Percentiles rank a stretch among this genome's conserved stretches.
Evolutionary conservation across 495 filamentous ascomycete species (phyloP).

Genomic region (Penicillium waksmanii): DNA sequence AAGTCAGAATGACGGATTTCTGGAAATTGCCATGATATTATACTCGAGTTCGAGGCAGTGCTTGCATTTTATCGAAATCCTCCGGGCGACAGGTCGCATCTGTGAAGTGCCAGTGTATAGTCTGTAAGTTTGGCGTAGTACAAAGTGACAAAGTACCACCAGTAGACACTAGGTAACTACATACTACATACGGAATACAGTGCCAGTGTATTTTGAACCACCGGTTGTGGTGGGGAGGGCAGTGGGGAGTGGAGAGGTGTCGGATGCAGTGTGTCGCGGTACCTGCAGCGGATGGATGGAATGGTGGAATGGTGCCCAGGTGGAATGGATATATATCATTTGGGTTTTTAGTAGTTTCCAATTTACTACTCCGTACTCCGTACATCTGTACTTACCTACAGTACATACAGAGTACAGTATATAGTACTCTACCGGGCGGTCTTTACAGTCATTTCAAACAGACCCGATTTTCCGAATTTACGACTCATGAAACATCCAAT

Average conservation of each 20-base stretch:
- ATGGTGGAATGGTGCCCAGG: neutral
- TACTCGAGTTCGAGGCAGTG: neutral
- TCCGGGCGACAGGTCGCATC: constrained; percentile 2
- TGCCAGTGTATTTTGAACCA: too few species aligned
- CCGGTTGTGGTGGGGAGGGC: too few species aligned
- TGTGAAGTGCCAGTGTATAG: neutral
- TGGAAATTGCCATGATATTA: too few species aligned
- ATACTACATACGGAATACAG: too few species aligned
- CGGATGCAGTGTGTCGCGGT: too few species aligned
- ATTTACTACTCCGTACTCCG: neutral
- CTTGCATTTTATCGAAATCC: constrained; percentile 4
- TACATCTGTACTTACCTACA: neutral
- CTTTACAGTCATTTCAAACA: too few species aligned
- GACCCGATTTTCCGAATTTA: neutral
- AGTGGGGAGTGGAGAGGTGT: too few species aligned
- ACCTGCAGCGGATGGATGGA: neutral
- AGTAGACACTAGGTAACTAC: neutral
- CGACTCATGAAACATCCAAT: neutral
- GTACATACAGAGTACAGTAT: too few species aligned
- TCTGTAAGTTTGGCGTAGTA: neutral
- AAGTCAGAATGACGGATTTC: neutral
- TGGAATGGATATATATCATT: too few species aligned
- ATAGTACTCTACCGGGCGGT: too few species aligned
- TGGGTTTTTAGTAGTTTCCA: too few species aligned
- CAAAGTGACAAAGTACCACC: neutral